Conservation (phyloP, 2,329 filamentous ascomycete species). For the Trichophyton simii region DNA sequence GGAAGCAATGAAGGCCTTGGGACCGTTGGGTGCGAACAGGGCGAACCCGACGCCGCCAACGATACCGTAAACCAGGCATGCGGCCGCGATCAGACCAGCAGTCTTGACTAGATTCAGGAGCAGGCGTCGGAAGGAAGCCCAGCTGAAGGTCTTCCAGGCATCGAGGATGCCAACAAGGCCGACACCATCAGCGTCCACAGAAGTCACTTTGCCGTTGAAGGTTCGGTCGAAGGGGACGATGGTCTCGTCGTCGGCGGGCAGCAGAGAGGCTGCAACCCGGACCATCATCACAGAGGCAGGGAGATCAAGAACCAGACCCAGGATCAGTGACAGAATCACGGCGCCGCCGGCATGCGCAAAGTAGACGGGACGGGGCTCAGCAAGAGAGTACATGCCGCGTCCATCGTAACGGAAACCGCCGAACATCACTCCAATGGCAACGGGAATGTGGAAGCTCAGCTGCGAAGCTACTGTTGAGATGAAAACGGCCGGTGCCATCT, state of each 20-base stretch:
- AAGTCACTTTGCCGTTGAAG: slow-evolving; percentile 63
- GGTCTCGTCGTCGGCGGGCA: slow-evolving; percentile 67
- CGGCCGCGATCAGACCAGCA: slow-evolving; percentile 41
- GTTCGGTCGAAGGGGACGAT: slow-evolving; percentile 85
- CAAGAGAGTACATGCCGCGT: slow-evolving; percentile 14
- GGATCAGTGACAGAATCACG: slow-evolving; percentile 16
- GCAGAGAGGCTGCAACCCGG: slow-evolving; percentile 75
- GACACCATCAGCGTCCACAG: slow-evolving; percentile 59
- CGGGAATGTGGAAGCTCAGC: slow-evolving; percentile 38
- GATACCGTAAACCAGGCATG: slow-evolving; percentile 37
- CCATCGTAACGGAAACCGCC: slow-evolving; percentile 35
- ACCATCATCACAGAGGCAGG: slow-evolving; percentile 65
- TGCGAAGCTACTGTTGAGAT: slow-evolving; percentile 48
- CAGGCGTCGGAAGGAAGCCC: slow-evolving; percentile 58
- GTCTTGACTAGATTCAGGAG: slow-evolving; percentile 65
- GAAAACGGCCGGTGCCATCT: slow-evolving; percentile 56
- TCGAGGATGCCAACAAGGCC: slow-evolving; percentile 60
- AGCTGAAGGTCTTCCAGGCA: slow-evolving; percentile 68
- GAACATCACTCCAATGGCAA: slow-evolving; percentile 29
- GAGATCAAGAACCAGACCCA: slow-evolving; percentile 54
- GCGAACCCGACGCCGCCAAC: slow-evolving; percentile 43
- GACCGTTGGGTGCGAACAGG: slow-evolving; percentile 22
- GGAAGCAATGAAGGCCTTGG: neutral
- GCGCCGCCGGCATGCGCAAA: slow-evolving; percentile 25
- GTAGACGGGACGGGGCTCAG: slow-evolving; percentile 24